These are phyloP conservation scores for Chlamydomonas asymmetrica DNA, from an alignment of 139 green algal genomes.

Conservation along the genomic window DNA sequence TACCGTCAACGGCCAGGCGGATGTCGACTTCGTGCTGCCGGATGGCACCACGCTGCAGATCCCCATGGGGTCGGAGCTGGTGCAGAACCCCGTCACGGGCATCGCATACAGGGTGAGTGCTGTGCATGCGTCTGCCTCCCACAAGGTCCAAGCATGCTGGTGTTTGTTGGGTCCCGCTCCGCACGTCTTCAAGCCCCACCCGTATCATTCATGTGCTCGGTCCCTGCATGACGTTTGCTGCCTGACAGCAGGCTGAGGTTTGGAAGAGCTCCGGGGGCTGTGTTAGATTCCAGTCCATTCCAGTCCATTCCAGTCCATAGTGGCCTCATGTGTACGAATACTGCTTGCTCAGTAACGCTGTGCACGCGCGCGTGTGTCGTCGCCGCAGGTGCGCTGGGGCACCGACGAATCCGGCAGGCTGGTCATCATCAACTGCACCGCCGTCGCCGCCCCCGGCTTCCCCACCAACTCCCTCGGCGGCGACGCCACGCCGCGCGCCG, in stretches of 20 bases:
- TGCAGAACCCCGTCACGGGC: slow-evolving; percentile 32
- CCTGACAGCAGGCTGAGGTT: too few relatives aligned
- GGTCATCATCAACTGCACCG: slow-evolving; percentile 39
- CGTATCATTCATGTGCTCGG: too few relatives aligned
- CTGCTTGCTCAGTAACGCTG: too few relatives aligned
- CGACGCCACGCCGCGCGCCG: background rate
- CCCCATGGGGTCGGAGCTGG: slow-evolving; percentile 53
- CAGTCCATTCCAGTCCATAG: too few relatives aligned
- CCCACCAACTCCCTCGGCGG: background rate
- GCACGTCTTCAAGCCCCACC: too few relatives aligned
- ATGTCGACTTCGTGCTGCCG: slow-evolving; percentile 23
- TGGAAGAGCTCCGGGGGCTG: too few relatives aligned
- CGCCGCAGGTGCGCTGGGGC: slow-evolving; percentile 48
- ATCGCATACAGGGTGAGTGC: slow-evolving; percentile 43
- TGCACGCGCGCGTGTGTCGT: too few relatives aligned
- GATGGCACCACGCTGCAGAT: slow-evolving; percentile 52
- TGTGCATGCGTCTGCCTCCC: background rate
- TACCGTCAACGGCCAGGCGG: slow-evolving; percentile 21
- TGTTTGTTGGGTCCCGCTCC: too few relatives aligned
- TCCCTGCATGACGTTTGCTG: too few relatives aligned
- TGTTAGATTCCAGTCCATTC: too few relatives aligned
- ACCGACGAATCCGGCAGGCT: slow-evolving; percentile 69
- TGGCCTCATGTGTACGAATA: too few relatives aligned
- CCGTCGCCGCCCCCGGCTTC: background rate
- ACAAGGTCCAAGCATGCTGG: too few relatives aligned